Percentiles rank a stretch among this genome's conserved stretches.
Conservation (phyloP, 805 yeast genomes). For the Starmera pachycereana region DNA sequence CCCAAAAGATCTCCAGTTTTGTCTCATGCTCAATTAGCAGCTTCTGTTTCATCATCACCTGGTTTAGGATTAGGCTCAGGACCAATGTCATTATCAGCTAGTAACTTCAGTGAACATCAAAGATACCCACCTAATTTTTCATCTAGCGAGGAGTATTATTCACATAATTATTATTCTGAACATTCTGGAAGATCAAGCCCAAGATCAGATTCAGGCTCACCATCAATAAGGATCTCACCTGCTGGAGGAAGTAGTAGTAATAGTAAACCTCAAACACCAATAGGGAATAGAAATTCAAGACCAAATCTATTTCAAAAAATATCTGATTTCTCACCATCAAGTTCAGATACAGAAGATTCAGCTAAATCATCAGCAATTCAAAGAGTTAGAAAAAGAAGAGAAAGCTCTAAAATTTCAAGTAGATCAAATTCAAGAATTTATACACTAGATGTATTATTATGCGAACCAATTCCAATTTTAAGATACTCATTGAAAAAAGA, state of each 20-base stretch:
- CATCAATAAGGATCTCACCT: slow-evolving; percentile 6
- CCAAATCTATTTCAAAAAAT: slow-evolving; percentile 14
- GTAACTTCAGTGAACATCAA: slow-evolving; percentile 20
- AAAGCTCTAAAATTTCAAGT: slow-evolving; percentile 30
- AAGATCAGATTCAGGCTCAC: slow-evolving; percentile 21
- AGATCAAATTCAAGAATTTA: slow-evolving; percentile 15
- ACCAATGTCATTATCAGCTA: too few relatives aligned
- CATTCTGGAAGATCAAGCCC: slow-evolving; percentile 25
- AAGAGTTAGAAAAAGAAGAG: slow-evolving; percentile 44
- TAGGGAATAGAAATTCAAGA: slow-evolving; percentile 11
- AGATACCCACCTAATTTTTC: slow-evolving; percentile 20
- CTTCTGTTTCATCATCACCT: too few relatives aligned
- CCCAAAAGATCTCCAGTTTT: slow-evolving; percentile 18
- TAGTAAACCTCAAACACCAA: slow-evolving; percentile 14
- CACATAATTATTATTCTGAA: slow-evolving; percentile 7
- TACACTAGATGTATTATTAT: slow-evolving; percentile 57
- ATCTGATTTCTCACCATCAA: slow-evolving; percentile 36
- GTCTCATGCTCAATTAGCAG: background rate
- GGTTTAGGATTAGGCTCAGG: too few relatives aligned
- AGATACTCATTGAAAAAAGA: slow-evolving; percentile 55
- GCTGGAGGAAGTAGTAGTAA: slow-evolving; percentile 2
- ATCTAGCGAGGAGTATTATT: slow-evolving; percentile 22
- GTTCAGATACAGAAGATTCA: slow-evolving; percentile 58
- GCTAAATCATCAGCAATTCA: slow-evolving; percentile 35
- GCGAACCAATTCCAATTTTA: slow-evolving; percentile 82